Base-by-base conservation (phyloP, 345 rosid genomes). In the Combretum micranthum region DNA sequence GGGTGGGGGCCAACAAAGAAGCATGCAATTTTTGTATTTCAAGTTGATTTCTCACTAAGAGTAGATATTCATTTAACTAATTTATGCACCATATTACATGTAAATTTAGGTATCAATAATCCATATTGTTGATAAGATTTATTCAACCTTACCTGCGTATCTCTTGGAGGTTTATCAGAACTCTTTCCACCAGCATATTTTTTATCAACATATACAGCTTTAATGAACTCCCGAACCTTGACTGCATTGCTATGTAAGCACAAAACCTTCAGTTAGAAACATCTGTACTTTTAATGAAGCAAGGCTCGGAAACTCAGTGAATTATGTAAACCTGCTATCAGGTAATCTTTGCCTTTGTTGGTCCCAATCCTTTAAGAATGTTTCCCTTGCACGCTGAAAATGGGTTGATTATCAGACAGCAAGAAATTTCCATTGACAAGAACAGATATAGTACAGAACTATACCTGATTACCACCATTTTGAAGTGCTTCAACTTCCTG, bases 401-500 rank as follows among this genome's bases (percentile, higher is more conserved):
- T 4, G 61, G 48, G 52, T 44, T 42, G 37, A 4, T 61, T 68
- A 46, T 60, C 53, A 66, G 74, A 55, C 23, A 21, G 20, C 12
- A 47, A 54, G 20, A 77, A 66, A 18, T 26, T 60, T 14, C 15
- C 23, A 44, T 68, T 66, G 45, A 69, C 53, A 44, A 54, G 53
- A 37, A 13, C 19, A 16, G 52, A 50, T 53, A 22, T 20, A 16
- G 43, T 51, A 49, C 58, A 50, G 43, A 53, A 47, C 55, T 17
- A 17, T 73, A 93, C 97, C 97, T 93, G 97, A 82, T 93, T 93
- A 53, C 99, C 97, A 62, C 99, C 99, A 64, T 69, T 83, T 70
- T 93, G 97, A 75, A 93, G 97, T 37, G 85, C 85, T 70, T 89
- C 96, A 68, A 93, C 99, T 78, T 93, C 97, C 76, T 89, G 86